Base-by-base conservation (phyloP, 805 yeast genomes). In the Nakazawaea sp. region DNA sequence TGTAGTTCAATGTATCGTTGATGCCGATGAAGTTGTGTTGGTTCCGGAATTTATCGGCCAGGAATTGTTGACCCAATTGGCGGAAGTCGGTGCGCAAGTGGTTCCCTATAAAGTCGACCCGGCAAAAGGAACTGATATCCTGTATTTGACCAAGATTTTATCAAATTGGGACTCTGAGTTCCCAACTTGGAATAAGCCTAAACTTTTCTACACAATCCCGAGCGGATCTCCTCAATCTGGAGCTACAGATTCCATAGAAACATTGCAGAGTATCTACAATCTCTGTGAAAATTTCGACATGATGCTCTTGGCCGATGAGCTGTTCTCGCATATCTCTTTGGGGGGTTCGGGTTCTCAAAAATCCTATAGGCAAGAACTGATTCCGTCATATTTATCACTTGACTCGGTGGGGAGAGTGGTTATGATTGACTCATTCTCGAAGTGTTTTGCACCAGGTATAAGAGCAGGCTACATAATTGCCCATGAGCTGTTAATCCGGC, bases 141-240 rank as follows among this genome's bases (percentile, higher is more conserved):
- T n/a, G n/a, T n/a, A n/a, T n/a, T n/a, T n/a, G n/a, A n/a, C n/a
- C n/a, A n/a, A n/a, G n/a, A n/a, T 44, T 55, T 65, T 35, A 72
- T 61, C 0, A 62, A 66, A 38, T 48, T 76, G 48, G 49, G 55
- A 1, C 4, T 7, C n/a, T 16, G 28, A 6, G 9, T 16, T 20
- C 6, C 19, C 19, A 42, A 66, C 15, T 46, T 70, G 40, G 18
- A 28, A 18, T 6, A 69, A 59, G 42, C 81, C 81, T 18, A 68
- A 65, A 45, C 67, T 68, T 1, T 51, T 74, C 21, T 74, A 73
- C 49, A 71, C 78, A 5, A 70, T 73, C 42, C 66, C 78, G 17
- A 71, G 75, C 1, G 79, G 79, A 15, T 79, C 72, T 49, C 72
- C 73, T 51, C 80, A 80, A 27, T 66, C 74, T 4, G 79, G 78